phyloP scores from a whole-genome alignment of 2,329 filamentous ascomycete genomes.

The Pezicula rhizophila region DNA sequence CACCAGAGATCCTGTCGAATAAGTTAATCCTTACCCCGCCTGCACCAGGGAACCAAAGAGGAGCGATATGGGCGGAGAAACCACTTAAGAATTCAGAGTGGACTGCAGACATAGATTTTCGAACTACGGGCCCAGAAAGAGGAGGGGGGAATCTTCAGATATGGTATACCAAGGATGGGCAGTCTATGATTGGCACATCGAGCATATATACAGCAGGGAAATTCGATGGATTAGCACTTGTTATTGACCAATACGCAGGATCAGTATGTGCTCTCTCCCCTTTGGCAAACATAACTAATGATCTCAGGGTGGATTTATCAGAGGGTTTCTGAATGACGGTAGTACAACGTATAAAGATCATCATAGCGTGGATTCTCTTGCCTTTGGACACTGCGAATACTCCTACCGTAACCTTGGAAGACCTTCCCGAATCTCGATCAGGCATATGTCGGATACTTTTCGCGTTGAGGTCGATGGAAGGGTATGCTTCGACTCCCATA shows the following conservation, averaged over 20 bases:
- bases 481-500: slow-evolving; percentile 76
- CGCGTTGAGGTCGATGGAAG: slow-evolving; percentile 75
- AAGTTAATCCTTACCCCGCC: slow-evolving; percentile 87
- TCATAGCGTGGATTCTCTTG: slow-evolving; percentile 72
- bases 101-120: slow-evolving; percentile 80
- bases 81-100: slow-evolving; percentile 62
- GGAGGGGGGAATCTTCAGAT: slow-evolving; percentile 87
- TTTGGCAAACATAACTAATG: slow-evolving; percentile 8
- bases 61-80: slow-evolving; percentile 72
- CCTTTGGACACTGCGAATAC: slow-evolving; percentile 91
- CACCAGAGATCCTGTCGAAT: slow-evolving; percentile 71
- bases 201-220: slow-evolving; percentile 79
- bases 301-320: slow-evolving; percentile 64
- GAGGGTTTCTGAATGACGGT: slow-evolving; percentile 93
- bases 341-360: slow-evolving; percentile 71
- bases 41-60: slow-evolving; percentile 77
- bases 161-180: slow-evolving; percentile 75
- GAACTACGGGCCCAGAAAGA: slow-evolving; percentile 77
- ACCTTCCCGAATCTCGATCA: slow-evolving; percentile 71
- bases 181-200: slow-evolving; percentile 57
- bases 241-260: slow-evolving; percentile 78
- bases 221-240: slow-evolving; percentile 86
- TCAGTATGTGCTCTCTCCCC: slow-evolving; percentile 31
- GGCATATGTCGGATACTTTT: slow-evolving; percentile 59
- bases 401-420: slow-evolving; percentile 86